Evolutionary conservation across 2,329 filamentous ascomycete genomes (phyloP), one percentile per base, ranked within the genome.

Genomic region (Monosporascus sp.): DNA sequence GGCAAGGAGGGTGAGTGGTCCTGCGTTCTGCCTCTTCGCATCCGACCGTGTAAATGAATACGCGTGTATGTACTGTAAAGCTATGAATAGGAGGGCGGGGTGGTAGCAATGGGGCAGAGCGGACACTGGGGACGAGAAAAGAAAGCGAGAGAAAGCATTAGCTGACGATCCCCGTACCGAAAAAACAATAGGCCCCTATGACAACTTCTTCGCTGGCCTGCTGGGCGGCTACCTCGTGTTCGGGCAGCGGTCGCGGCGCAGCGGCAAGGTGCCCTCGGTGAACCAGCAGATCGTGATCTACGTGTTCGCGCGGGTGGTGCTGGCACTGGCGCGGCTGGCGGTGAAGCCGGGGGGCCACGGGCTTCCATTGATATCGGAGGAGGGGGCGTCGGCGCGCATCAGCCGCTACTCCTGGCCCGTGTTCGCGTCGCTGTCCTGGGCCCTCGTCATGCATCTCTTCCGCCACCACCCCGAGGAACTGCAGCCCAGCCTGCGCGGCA

Each of bases 201-300:
- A 97, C 73, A 84, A 85, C 56, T 94, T 99, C 72, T 72, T 97
- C 56, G 89, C 90, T 11, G 94, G 94, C 7, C 76, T 97, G 7
- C 68, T 96, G 47, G 94, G 94, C 66, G 94, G 94, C 50, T 99
- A 97, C 78, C 74, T 90, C 57, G 90, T 97, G 58, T 99, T 99
- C 69, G 94, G 93, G 48, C 72, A 77, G 43, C 78, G 81, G 55
- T 81, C 79, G 43, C 72, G 70, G 64, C 86, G 88, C 55, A 76
- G 73, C 38, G 87, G 87, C 62, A 81, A 81, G 69, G 85, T 90
- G 65, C 88, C 87, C 56, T 88, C 84, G 59, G 87, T 97, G 57
- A 96, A 87, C 74, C 90, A 97, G 77, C 93, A 99, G 78, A 99
- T 99, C 69, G 91, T 96, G 70, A 89, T 97, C 64, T 99, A 99